Evolutionary conservation across 495 filamentous ascomycete species (phyloP), one percentile per base, ranked within the genome.

Genomic region (Penicillium roqueforti): DNA sequence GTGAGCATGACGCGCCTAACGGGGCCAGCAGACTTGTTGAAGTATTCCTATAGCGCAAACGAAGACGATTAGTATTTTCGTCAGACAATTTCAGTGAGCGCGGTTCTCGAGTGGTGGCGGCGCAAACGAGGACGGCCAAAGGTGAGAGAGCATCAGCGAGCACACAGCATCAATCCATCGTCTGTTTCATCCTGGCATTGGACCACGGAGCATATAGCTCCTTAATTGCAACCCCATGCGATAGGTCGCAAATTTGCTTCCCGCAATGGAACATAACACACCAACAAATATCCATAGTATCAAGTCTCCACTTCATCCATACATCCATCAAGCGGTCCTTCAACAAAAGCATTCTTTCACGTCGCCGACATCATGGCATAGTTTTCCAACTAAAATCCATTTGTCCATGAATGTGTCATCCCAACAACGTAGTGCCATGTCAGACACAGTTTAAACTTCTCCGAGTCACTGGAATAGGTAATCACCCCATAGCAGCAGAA

Each of bases 1-100:
- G 88, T 90, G 62, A 98, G 79, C 65, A 88, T 83, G 44, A 88
- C 88, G 71, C 80, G 83, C 80, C 91, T 96, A 71, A 97, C 87
- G 46, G 88, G 85, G 40, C 92, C 95, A 75, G 95, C 81, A 63
- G 88, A 86, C 68, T 89, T 87, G 64, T 76, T 69, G 75, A 98
- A 96, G 73, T 96, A 98, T 76, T 97, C 93, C 93, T 98, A 92
- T 76, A 76, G 60, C 65, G 62, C 55, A 59, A 54, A 62, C 55
- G 60, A 54, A 62, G 38, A 62, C 40, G 59, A 78, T 78, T 56
- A 78, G 75, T 74, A 76, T 56, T 61, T 68, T 47, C 59, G 66
- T 49, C 51, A 54, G 61, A 58, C 10, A 57, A 47, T 37, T 62
- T 66, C 22, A 55, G 54, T 46, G 58, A 54, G 28, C 48, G 62